These are phyloP conservation scores for Arabidopsis hybrid DNA, from an alignment of 441 rosid species.

Conservation along the genomic window DNA sequence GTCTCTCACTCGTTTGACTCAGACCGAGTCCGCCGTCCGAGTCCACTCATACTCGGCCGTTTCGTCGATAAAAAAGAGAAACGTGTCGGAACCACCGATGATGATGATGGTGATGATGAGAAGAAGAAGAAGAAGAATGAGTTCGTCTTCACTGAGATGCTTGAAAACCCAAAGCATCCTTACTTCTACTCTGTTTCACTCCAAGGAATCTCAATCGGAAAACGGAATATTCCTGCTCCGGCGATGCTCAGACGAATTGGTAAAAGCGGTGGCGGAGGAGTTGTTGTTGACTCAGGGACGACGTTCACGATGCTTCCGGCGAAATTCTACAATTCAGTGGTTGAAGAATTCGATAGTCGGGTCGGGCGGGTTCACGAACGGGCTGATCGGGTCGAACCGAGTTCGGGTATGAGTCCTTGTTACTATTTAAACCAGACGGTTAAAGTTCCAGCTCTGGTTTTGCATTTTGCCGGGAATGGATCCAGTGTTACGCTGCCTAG, in stretches of 20 bases:
- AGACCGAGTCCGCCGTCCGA: slow-evolving; percentile 65
- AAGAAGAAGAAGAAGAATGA: slow-evolving; percentile 30
- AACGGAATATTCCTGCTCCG: slow-evolving; percentile 74
- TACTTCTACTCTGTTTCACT: slow-evolving; percentile 85
- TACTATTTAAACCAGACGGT: slow-evolving; percentile 59
- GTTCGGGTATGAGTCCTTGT: slow-evolving; percentile 84
- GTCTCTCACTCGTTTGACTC: slow-evolving; percentile 90
- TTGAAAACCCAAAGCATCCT: slow-evolving; percentile 78
- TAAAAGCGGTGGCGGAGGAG: slow-evolving; percentile 73
- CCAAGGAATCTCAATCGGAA: slow-evolving; percentile 80
- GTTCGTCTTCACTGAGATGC: slow-evolving; percentile 71
- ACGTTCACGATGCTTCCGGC: slow-evolving; percentile 93
- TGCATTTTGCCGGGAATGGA: slow-evolving; percentile 75
- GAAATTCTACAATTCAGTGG: slow-evolving; percentile 62
- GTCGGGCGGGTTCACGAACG: slow-evolving; percentile 63
- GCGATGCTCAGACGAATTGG: slow-evolving; percentile 58
- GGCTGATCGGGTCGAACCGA: slow-evolving; percentile 66
- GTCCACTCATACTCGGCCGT: slow-evolving; percentile 94
- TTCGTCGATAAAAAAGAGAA: slow-evolving; percentile 54
- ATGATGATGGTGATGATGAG: background rate
- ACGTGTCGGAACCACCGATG: slow-evolving; percentile 16
- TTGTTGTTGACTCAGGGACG: slow-evolving; percentile 95
- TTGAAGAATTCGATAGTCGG: slow-evolving; percentile 68
- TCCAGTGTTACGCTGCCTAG: slow-evolving; percentile 80
- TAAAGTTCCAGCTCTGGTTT: slow-evolving; percentile 56